Base-by-base conservation (phyloP, 106 monocot species). In the Hemerocallis citrina region DNA sequence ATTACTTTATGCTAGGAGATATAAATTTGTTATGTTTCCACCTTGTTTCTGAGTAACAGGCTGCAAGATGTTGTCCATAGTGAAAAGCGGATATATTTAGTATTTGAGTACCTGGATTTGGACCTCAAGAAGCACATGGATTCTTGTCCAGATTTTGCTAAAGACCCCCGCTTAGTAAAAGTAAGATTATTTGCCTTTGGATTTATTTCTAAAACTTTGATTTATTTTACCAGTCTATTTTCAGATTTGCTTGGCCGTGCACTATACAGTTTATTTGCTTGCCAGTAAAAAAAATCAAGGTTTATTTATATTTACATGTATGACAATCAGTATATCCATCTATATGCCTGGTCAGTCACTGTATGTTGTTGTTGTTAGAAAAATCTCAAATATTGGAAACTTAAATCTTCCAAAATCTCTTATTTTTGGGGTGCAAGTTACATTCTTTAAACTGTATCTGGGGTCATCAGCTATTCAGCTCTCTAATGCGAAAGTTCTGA, bases 101-200 rank as follows among this genome's bases (percentile, higher is more conserved):
- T 98, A 70, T 98, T 98, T 75, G 96, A 98, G 64, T 98, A 88
- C 75, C 71, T 98, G 63, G 90, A 98, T 48, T 68, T 98, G 63
- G 96, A 98, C 72, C 67, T 98, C 72, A 98, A 98, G 84, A 98
- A 98, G 73, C 88, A 91, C 66, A 98, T 98, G 88, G 91, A 98
- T 77, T 76, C 91, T 34, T 91, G 87, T 68, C 96, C 96, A 29
- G 96, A 98, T 32, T 71, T 91, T 65, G 76, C 84, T 16, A 88
- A 92, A 74, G 74, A 88, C 68, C 84, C 87, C 49, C 59, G 63
- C 39, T 39, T 98, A 36, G 57, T 88, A 39, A 91, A 98, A 74
- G 96, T 98, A 33, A 77, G 80, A 51, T 10, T n/a, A 24, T 57
- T 61, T 15, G 37, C 9, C 33, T 30, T 43, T 34, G 21, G 44